These are phyloP conservation scores for Septoria petroselini DNA, from an alignment of 2,329 filamentous ascomycete species.

Conservation along the genomic window DNA sequence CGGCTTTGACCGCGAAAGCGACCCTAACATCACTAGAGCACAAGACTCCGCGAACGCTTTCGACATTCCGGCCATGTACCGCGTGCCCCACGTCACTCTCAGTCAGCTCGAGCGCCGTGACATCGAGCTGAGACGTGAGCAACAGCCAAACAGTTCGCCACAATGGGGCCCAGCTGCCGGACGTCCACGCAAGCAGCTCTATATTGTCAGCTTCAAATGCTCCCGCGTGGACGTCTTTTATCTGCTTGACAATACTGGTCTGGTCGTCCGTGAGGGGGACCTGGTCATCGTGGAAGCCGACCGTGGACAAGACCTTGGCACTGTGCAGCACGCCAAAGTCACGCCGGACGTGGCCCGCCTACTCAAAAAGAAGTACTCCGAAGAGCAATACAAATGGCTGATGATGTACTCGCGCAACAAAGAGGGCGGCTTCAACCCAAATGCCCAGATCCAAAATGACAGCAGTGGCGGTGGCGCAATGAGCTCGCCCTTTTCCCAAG, in stretches of 20 bases:
- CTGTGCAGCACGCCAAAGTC: conserved; percentile 83
- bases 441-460: conserved; percentile 35
- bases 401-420: conserved; percentile 80
- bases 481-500: conserved; percentile 20
- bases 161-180: conserved; percentile 38
- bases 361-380: conserved; percentile 83
- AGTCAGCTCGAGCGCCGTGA: conserved; percentile 29
- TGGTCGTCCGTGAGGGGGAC: conserved; percentile 86
- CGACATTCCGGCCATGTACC: conserved; percentile 33
- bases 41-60: conserved; percentile 19
- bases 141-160: conserved; percentile 31
- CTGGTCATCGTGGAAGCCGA: conserved; percentile 97
- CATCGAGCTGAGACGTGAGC: conserved; percentile 23
- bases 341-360: conserved; percentile 85
- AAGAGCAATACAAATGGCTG: conserved; percentile 96
- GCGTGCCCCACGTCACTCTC: conserved; percentile 32
- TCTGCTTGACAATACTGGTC: conserved; percentile 89
- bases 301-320: conserved; percentile 90
- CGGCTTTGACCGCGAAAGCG: conserved; percentile 16
- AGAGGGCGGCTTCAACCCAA: conserved; percentile 35
- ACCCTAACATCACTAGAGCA: conserved; percentile 17
- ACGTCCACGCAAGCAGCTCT: conserved; percentile 57
- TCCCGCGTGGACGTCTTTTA: conserved; percentile 94
- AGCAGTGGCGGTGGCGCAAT: conserved; percentile 20
- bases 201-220: conserved; percentile 95